Conservation (phyloP, 495 filamentous ascomycete species). For the Tuber aestivum region DNA sequence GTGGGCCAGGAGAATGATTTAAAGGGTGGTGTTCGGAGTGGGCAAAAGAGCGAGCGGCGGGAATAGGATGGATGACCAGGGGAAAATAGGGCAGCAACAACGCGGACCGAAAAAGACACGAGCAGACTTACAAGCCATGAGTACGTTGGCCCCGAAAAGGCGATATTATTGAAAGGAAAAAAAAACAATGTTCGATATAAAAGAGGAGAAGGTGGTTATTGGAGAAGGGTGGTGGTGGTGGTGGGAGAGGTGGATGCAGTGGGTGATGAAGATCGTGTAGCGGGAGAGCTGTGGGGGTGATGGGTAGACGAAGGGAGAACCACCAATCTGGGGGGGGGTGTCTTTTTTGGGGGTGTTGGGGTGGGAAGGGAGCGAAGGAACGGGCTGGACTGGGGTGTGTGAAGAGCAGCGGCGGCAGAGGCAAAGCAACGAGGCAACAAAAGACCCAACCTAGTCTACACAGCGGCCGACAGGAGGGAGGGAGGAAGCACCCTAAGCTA, state of each 20-base stretch:
- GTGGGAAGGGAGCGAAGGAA: constrained; percentile 27
- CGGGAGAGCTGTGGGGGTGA: constrained; percentile 39
- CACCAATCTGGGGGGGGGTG: constrained; percentile 31
- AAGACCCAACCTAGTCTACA: not conserved
- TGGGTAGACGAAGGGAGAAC: constrained; percentile 36
- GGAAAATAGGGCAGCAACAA: constrained; percentile 35
- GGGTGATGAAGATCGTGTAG: constrained; percentile 39
- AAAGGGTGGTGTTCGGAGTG: constrained; percentile 30
- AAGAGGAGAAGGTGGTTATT: constrained; percentile 25
- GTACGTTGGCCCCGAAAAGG: constrained; percentile 24
- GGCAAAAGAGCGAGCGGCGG: constrained; percentile 38
- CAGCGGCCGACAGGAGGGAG: not conserved
- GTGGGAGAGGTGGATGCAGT: constrained; percentile 33
- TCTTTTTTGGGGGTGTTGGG: constrained; percentile 16
- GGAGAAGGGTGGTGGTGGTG: constrained; percentile 26
- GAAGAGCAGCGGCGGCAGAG: constrained; percentile 27
- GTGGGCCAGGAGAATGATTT: not conserved
- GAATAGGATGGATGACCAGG: constrained; percentile 31
- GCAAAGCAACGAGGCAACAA: constrained; percentile 25
- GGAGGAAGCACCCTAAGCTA: not conserved
- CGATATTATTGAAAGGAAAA: constrained; percentile 37
- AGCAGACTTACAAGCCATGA: constrained; percentile 35
- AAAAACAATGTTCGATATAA: constrained; percentile 39
- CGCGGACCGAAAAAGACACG: constrained; percentile 33
- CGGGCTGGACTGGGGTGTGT: constrained; percentile 4